Base-by-base conservation (phyloP, 306 rosid genomes). In the Lagenaria siceraria region DNA sequence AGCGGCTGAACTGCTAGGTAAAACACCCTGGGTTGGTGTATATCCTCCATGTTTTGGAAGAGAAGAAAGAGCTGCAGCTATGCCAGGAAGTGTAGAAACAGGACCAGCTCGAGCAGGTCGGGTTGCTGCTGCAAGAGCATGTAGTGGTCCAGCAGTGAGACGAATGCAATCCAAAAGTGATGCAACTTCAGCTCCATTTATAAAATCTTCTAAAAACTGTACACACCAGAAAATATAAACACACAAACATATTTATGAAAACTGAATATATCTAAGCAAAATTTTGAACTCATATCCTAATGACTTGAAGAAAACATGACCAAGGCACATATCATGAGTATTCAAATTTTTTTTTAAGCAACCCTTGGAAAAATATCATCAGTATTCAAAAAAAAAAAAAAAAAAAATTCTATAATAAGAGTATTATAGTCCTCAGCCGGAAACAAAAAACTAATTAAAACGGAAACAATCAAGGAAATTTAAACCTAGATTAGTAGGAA, bases 71-170 rank as follows among this genome's bases (percentile, higher is more conserved):
- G 96, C 85, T 56, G 90, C 87, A 27, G 91, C 86, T 60, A 81
- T 81, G 65, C 86, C 89, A 82, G 92, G 86, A 56, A 89, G 92
- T 68, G 93, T 92, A 1, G 97, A 93, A 81, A 89, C 85, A 78
- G 99, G 97, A 82, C 97, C 93, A 64, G 99, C 99, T 77, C 99
- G 90, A 46, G 98, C 98, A 71, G 98, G 99, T 63, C 96, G 92
- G 59, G 99, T 96, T 80, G 99, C 99, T 53, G 97, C 98, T 36
- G 97, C 89, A 77, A 96, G 93, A 80, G 99, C 97, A 84, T 92
- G 98, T 72, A 96, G 91, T 60, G 99, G 99, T 59, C 98, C 98
- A 6, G 98, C 96, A 79, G 99, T 96, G 53, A 96, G 97, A 83
- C 98, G 98, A 86, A 96, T 96, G 85, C 99, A 96, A 80, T 92